phyloP scores from a whole-genome alignment of 768 basidiomycete genomes.

The Suillus ampliporus region DNA sequence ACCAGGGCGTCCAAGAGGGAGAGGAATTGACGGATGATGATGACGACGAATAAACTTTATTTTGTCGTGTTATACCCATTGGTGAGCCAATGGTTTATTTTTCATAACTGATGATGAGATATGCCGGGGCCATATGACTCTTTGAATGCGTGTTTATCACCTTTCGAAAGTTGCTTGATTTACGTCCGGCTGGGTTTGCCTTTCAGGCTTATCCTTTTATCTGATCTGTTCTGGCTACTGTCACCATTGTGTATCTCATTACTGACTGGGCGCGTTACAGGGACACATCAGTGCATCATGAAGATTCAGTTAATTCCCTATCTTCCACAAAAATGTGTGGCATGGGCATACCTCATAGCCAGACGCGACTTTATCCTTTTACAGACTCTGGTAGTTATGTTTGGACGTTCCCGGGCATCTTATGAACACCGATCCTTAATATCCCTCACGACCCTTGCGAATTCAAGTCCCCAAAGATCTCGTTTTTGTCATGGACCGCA shows the following conservation, averaged over 20 bases:
- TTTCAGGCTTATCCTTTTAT: constrained; percentile 5
- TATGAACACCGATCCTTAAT: neutral
- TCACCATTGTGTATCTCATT: neutral
- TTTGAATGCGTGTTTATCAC: constrained; percentile 43
- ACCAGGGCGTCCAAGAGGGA: constrained; percentile 67
- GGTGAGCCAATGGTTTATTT: constrained; percentile 20
- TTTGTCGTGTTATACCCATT: neutral
- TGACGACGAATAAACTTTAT: constrained; percentile 43
- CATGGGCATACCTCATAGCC: no score
- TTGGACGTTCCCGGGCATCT: neutral
- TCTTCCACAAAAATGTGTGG: no score
- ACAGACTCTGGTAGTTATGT: neutral
- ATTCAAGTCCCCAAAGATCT: neutral
- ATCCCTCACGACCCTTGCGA: neutral
- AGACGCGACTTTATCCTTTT: neutral
- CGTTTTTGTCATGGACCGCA: neutral
- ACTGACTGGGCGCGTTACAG: neutral
- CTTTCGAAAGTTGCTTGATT: constrained; percentile 62
- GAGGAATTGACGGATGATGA: constrained; percentile 93
- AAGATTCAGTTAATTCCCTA: neutral
- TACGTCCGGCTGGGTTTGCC: constrained; percentile 56
- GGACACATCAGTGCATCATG: neutral
- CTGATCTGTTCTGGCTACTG: neutral
- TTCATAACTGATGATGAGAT: constrained; percentile 50
- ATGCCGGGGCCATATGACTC: constrained; percentile 89